phyloP scores from a whole-genome alignment of 768 basidiomycete genomes.

The Trametes cubensis region DNA sequence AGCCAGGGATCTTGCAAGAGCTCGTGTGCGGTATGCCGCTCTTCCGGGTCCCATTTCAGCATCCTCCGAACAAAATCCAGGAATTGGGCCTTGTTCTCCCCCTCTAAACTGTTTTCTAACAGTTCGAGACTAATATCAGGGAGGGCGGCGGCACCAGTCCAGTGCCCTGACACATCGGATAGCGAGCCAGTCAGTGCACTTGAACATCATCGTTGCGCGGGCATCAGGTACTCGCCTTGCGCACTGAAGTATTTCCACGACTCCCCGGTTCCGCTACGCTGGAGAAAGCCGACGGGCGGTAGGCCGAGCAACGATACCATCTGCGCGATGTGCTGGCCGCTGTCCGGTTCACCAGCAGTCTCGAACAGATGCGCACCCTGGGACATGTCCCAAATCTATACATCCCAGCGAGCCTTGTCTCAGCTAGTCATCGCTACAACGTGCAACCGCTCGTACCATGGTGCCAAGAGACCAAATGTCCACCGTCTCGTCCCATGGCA shows the following conservation, averaged over 20 bases:
- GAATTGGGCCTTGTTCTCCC: conserved; percentile 14
- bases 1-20: conserved; percentile 19
- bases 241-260: conserved; percentile 18
- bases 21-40: conserved; percentile 11
- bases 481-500: conserved; percentile 32
- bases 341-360: neutral
- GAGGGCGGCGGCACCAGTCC: conserved; percentile 13
- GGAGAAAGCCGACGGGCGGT: conserved; percentile 20
- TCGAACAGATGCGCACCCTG: conserved; percentile 17
- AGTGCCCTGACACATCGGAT: conserved; percentile 7
- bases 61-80: conserved; percentile 15
- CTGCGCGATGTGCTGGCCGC: conserved; percentile 19
- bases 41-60: conserved; percentile 19
- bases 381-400: conserved; percentile 23
- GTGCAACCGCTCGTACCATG: conserved; percentile 27
- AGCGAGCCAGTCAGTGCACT: neutral
- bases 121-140: conserved; percentile 11
- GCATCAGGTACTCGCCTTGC: conserved; percentile 3
- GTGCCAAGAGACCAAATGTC: conserved; percentile 39
- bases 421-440: neutral
- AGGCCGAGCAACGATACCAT: conserved; percentile 27
- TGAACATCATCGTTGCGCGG: neutral
- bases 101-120: conserved; percentile 6
- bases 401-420: too few species aligned
- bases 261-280: conserved; percentile 7